Base-by-base conservation (phyloP, 768 basidiomycete species). In the Lactifluus subvellereus region DNA sequence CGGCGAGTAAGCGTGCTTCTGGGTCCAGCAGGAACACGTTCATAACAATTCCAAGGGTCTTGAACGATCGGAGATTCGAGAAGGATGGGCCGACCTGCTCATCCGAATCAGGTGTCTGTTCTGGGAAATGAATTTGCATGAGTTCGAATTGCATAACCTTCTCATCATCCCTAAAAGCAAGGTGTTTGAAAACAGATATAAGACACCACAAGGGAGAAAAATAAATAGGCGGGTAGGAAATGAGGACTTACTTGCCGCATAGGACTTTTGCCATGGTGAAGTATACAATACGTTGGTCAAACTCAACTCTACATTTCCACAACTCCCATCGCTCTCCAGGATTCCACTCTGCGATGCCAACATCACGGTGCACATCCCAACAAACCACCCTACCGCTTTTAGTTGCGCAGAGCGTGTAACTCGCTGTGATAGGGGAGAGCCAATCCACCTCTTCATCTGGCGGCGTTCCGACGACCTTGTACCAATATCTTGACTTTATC, bases 261-360 rank as follows among this genome's bases (percentile, higher is more conserved):
- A 66, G 27, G 16, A 53, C 30, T 57, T 57, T 66, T 1, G 87
- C 87, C 86, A 89, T 89, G 0, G 84, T 86, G 68, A 89, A 88
- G 72, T 82, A 89, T 40, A 88, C 87, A 0, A 84, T 82, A 61
- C 84, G 75, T 66, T 84, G 80, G 45, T 88, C 86, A 69, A 88
- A 89, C 69, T 88, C 88, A 18, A 89, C 87, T 9, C 87, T 75
- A 66, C 88, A 89, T 68, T 89, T 89, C 88, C 87, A 89, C 6
- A 89, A 69, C 68, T 88, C 86, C 87, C 87, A 89, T 54, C 75
- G 73, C 50, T 79, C 76, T 14, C 73, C 70, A 4, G 86, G 86
- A 55, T 83, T 82, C 87, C 88, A 89, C 61, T 88, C 84, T 0
- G 85, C 86, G 3, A 88, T 76, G 63, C 82, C 83, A 16, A 72